A percentile compares a stretch with the other conserved stretches of the same genome.
phyloP scores from a whole-genome alignment of 441 rosid genomes.

The Raphanus hybrid region DNA sequence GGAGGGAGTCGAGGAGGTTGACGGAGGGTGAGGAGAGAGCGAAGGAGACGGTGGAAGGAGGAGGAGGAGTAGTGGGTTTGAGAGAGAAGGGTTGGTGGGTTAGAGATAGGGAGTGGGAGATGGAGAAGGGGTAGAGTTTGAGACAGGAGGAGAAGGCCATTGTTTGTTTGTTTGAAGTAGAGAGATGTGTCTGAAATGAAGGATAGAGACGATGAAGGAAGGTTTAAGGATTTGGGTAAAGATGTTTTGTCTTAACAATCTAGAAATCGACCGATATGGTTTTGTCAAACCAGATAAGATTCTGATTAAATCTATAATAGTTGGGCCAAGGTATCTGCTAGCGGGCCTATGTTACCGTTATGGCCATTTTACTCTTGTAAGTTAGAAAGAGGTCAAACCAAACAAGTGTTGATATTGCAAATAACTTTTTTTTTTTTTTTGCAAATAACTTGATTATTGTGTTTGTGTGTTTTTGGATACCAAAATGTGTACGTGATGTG shows the following conservation, averaged over 20 bases:
- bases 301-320: not conserved
- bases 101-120: slow-evolving; percentile 36
- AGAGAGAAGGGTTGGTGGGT: slow-evolving; percentile 38
- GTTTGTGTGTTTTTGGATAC: no score
- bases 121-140: slow-evolving; percentile 58
- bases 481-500: no score
- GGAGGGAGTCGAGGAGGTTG: slow-evolving; percentile 86
- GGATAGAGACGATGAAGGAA: slow-evolving; percentile 6
- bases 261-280: not conserved
- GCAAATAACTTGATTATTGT: no score
- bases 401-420: no score
- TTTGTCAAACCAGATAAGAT: not conserved
- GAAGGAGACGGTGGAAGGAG: slow-evolving; percentile 43
- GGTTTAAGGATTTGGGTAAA: slow-evolving; percentile 33
- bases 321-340: not conserved
- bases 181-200: slow-evolving; percentile 8
- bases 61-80: slow-evolving; percentile 44
- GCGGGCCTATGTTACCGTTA: not conserved
- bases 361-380: not conserved
- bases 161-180: slow-evolving; percentile 4
- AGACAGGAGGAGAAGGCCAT: slow-evolving; percentile 63
- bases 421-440: no score
- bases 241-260: not conserved
- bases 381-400: not conserved
- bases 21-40: slow-evolving; percentile 53